A percentile compares a stretch with the other conserved stretches of the same genome.
These are phyloP conservation scores for Melampsora allii-populina DNA, from an alignment of 1,284 basidiomycete genomes.

Conservation along the genomic window DNA sequence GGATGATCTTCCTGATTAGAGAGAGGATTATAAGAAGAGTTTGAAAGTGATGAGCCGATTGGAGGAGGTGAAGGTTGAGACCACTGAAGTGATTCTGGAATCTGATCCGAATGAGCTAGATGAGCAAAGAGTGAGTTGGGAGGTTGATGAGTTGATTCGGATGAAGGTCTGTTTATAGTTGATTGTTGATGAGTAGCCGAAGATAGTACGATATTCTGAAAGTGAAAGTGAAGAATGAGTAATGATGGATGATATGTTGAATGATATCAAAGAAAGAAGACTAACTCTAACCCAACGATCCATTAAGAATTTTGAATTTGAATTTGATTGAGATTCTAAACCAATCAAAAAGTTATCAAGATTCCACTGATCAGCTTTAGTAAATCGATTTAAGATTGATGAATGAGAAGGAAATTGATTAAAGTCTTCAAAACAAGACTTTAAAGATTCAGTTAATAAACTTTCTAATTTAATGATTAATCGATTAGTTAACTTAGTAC, in stretches of 20 bases:
- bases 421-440: neutral
- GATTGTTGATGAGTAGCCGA: neutral
- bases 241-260: neutral
- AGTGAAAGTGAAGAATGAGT: neutral
- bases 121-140: no score
- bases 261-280: neutral
- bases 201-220: neutral
- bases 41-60: no score
- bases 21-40: no score
- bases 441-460: neutral
- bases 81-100: no score
- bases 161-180: neutral
- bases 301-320: neutral
- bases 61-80: no score
- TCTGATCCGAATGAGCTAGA: no score
- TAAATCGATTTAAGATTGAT: neutral
- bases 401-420: neutral
- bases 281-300: neutral
- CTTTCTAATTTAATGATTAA: neutral
- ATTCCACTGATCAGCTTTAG: neutral
- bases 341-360: neutral
- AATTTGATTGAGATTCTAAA: neutral
- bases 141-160: no score
- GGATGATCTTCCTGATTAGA: no score
- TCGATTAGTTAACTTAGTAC: neutral